Conservation (phyloP, 768 basidiomycete genomes). For the Amanita inopinata region DNA sequence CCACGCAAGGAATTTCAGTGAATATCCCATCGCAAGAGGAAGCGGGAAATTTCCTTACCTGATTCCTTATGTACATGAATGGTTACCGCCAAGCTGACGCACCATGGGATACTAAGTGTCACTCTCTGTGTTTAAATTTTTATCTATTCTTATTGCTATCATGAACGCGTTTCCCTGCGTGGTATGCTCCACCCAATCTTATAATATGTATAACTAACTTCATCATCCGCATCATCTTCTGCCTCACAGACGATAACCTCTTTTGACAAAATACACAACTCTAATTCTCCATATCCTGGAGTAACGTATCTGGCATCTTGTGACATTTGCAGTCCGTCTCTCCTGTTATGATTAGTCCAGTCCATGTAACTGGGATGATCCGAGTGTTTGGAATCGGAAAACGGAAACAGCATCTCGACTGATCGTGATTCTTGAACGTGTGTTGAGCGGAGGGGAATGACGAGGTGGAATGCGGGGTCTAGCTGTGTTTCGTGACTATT, state of each 20-base stretch:
- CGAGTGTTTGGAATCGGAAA: not conserved
- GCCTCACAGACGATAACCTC: conserved; percentile 47
- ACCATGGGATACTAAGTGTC: no score
- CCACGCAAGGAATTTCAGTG: no score
- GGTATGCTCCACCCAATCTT: conserved; percentile 54
- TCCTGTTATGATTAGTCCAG: conserved; percentile 6
- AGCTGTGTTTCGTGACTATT: not conserved
- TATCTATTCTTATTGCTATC: no score
- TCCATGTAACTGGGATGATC: not conserved
- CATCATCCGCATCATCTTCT: conserved; percentile 8
- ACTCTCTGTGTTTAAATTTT: no score
- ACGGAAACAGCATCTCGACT: conserved; percentile 46
- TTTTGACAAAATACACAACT: conserved; percentile 42
- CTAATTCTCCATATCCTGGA: conserved; percentile 7
- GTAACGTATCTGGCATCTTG: not conserved
- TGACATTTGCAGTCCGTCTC: not conserved
- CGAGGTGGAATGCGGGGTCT: conserved; percentile 49
- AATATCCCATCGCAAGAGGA: no score
- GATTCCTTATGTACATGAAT: no score
- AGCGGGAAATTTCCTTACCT: no score
- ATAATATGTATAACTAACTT: conserved; percentile 62
- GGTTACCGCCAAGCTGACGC: no score
- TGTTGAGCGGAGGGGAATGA: conserved; percentile 67
- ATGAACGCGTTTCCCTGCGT: no score
- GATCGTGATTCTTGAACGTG: conserved; percentile 49